Evolutionary conservation across 2,329 filamentous ascomycete genomes (phyloP).

Genomic region (Hirsutella minnesotensis): DNA sequence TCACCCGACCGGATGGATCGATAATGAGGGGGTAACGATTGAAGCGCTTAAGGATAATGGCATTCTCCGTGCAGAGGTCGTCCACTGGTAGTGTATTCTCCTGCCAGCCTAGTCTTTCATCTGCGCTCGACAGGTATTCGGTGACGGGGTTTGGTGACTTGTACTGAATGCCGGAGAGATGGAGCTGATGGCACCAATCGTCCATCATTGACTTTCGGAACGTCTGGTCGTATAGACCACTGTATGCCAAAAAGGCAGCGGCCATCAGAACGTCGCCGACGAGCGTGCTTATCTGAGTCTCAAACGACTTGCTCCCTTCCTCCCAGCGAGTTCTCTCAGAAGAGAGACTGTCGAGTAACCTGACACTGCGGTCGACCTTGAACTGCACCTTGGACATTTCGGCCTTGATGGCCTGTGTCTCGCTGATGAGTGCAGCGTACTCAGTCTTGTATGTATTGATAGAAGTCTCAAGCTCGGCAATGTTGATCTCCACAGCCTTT

Average conservation of each 20-base stretch:
- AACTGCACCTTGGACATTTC: conserved; percentile 96
- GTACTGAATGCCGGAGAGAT: conserved; percentile 83
- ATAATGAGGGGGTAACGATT: conserved; percentile 98
- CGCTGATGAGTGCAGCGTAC: conserved; percentile 89
- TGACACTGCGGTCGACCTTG: conserved; percentile 94
- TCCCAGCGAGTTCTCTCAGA: conserved; percentile 93
- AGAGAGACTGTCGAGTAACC: conserved; percentile 85
- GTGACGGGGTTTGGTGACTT: conserved; percentile 91
- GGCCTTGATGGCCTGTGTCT: conserved; percentile 91
- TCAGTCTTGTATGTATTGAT: conserved; percentile 94
- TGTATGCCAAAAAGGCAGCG: conserved; percentile 94
- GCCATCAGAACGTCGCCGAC: conserved; percentile 92
- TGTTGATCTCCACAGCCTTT: conserved; percentile 79
- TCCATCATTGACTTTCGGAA: conserved; percentile 97
- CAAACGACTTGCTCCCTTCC: conserved; percentile 93
- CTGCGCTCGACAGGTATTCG: conserved; percentile 91
- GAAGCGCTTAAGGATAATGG: conserved; percentile 93
- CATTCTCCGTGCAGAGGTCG: conserved; percentile 96
- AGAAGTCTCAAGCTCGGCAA: conserved; percentile 72
- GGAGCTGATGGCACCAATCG: conserved; percentile 90
- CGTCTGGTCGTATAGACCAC: conserved; percentile 92
- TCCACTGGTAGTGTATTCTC: conserved; percentile 87
- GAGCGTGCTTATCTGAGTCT: conserved; percentile 92
- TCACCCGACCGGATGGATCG: conserved; percentile 88
- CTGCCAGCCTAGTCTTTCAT: conserved; percentile 92